These are phyloP conservation scores for Lactifluus hygrophoroides DNA, from an alignment of 768 basidiomycete species.

Conservation along the genomic window DNA sequence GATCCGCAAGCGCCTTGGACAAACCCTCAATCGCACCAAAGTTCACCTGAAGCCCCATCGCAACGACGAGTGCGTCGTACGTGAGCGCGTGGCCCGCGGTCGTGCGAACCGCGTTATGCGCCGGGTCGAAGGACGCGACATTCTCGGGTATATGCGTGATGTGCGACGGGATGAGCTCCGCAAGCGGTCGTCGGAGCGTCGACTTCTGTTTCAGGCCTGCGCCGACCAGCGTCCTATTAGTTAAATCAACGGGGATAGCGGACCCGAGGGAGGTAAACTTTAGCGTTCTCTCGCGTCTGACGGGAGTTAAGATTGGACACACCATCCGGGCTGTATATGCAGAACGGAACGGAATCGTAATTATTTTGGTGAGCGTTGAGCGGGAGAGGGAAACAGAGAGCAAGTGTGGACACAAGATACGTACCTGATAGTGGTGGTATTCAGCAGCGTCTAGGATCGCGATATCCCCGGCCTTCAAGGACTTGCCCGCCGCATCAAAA, in stretches of 20 bases:
- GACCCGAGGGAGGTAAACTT: background rate
- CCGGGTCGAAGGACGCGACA: conserved; percentile 68
- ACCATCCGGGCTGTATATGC: conserved; percentile 84
- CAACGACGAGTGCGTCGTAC: conserved; percentile 86
- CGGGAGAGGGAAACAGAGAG: background rate
- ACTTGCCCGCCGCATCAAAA: conserved; percentile 61
- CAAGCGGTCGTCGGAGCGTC: conserved; percentile 56
- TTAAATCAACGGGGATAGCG: background rate
- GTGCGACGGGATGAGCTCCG: conserved; percentile 64
- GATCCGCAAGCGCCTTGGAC: conserved; percentile 64
- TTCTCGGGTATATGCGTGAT: conserved; percentile 65
- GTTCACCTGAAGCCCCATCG: conserved; percentile 82
- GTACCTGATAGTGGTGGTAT: conserved; percentile 78
- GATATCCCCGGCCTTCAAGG: conserved; percentile 66
- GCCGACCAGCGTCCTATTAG: conserved; percentile 79
- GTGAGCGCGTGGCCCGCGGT: conserved; percentile 55
- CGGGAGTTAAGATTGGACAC: conserved; percentile 20
- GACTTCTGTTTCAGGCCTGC: conserved; percentile 72
- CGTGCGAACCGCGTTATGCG: conserved; percentile 64
- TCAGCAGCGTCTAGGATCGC: conserved; percentile 77
- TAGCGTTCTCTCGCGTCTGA: background rate
- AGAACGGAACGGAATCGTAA: conserved; percentile 11
- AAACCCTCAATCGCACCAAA: conserved; percentile 71
- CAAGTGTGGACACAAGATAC: background rate
- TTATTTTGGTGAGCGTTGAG: background rate